Conservation (phyloP, 2,329 filamentous ascomycete species). For the Ampelomyces quisqualis region DNA sequence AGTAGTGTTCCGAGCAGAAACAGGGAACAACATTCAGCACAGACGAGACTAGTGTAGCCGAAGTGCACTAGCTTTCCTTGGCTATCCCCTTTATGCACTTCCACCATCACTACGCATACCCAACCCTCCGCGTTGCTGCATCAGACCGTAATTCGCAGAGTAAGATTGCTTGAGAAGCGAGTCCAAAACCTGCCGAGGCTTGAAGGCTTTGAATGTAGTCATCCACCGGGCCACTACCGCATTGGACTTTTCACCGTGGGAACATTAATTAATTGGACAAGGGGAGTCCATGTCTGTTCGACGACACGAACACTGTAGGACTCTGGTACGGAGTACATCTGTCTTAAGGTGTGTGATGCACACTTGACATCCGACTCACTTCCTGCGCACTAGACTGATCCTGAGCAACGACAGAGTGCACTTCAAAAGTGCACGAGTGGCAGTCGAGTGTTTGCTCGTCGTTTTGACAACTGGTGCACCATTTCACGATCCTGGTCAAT, state of each 20-base stretch:
- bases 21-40: background rate
- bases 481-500: conserved; percentile 2
- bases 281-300: no score
- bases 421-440: no score
- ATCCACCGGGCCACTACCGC: no score
- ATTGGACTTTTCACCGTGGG: background rate
- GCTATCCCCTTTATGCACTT: background rate
- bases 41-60: background rate
- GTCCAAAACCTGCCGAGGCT: background rate
- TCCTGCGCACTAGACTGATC: no score
- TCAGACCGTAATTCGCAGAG: background rate
- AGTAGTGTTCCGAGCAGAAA: background rate
- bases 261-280: background rate
- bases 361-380: no score
- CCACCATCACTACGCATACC: background rate
- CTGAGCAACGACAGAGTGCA: no score
- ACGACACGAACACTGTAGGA: no score
- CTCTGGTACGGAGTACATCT: no score
- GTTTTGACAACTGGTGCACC: background rate
- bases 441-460: background rate
- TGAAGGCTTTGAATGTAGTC: no score
- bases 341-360: no score
- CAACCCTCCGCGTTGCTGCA: background rate
- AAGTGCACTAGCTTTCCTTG: background rate
- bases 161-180: background rate